phyloP scores from a whole-genome alignment of 805 yeast genomes.

The Blastobotrys americana region DNA sequence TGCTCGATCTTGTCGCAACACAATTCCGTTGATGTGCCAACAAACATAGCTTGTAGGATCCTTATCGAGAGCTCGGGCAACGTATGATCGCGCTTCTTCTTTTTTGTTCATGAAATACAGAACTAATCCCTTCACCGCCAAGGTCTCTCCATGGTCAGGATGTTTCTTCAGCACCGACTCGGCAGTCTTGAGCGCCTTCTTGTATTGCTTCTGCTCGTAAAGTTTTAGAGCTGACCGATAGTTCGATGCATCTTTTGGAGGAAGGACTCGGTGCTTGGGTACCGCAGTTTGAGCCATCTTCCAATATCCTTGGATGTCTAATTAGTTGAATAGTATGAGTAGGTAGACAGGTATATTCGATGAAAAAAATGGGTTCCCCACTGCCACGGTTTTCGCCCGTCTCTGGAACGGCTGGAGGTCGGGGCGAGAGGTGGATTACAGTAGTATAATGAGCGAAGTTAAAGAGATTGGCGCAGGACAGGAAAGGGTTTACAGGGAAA shows the following conservation, averaged over 20 bases:
- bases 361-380: no score
- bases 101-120: conserved; percentile 50
- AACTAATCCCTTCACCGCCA: conserved; percentile 77
- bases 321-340: neutral
- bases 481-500: no score
- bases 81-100: conserved; percentile 55
- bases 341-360: no score
- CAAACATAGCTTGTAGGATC: conserved; percentile 61
- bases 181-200: conserved; percentile 69
- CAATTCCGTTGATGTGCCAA: conserved; percentile 80
- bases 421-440: neutral
- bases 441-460: neutral
- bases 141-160: conserved; percentile 67
- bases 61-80: conserved; percentile 53
- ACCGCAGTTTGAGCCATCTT: conserved; percentile 7
- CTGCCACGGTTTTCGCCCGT: no score
- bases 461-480: neutral
- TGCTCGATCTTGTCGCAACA: conserved; percentile 60
- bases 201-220: conserved; percentile 81
- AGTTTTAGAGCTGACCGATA: conserved; percentile 76
- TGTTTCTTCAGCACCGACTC: conserved; percentile 73
- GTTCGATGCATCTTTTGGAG: conserved; percentile 60
- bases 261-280: conserved; percentile 27
- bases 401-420: neutral
- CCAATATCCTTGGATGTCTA: neutral